Base-by-base conservation (phyloP, 192 early-diverging fungal genomes). In the Coemansia sp. region DNA sequence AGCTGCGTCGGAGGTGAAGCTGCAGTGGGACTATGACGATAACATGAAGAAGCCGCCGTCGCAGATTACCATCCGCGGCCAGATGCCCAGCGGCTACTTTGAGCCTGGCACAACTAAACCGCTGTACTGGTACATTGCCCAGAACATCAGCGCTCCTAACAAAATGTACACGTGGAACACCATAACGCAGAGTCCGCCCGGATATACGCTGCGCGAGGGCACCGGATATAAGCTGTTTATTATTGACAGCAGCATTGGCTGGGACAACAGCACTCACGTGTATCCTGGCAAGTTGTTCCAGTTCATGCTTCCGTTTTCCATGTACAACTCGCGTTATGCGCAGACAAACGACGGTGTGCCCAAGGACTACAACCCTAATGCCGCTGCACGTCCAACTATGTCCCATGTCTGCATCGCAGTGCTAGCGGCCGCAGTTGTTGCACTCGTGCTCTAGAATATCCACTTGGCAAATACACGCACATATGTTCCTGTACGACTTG, bases 281-380 rank as follows among this genome's bases (percentile, higher is more conserved):
- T 70, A 62, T 60, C 57, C 79, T 7, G 74, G 79, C n/a, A 67
- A 67, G 54, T 61, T 81, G 50, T 81, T 80, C 65, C 77, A 80
- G 77, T 80, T 80, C 56, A 80, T 74, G 79, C 63, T 81, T 14
- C 72, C 72, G 25, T 81, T 81, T 55, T 72, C 79, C 45, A 81
- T 81, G 79, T 81, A 81, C 73, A 81, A 81, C 45, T 81, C 79
- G 66, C 73, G 73, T 59, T 81, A 81, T 51, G 62, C 62, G 1
- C 73, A 81, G 58, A 72, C 79, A 23, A 81, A 81, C 70, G 70
- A 81, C 38, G 79, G 79, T 47, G 74, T 81, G 35, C 69, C 79
- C 7, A 72, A 68, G 41, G 67, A 66, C 70, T 81, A 81, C 70
- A 81, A 81, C 38, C 79, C 79, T 17, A 81, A 76, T 43, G 66